Evolutionary conservation across 2,329 filamentous ascomycete species (phyloP).

Genomic region (Alternaria dauci): DNA sequence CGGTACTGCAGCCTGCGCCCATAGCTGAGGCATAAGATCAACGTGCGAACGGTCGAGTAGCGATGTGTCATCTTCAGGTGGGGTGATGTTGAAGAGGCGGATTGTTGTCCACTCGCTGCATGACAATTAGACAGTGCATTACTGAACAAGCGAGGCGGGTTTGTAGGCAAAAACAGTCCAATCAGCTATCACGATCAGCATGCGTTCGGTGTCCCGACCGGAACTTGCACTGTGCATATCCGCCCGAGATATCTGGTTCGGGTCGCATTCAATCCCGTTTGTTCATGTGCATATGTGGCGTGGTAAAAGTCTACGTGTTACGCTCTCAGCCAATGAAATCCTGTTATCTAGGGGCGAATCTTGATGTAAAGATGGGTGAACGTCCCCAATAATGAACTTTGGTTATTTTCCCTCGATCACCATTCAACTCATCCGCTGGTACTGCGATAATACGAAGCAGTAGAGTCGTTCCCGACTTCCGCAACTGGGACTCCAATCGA

Average conservation of each 20-base stretch:
- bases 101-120: background rate
- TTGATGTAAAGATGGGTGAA: background rate
- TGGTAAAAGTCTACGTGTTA: background rate
- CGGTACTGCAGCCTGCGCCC: background rate
- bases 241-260: background rate
- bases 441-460: background rate
- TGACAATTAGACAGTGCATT: background rate
- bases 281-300: background rate
- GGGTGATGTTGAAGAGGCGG: background rate
- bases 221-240: background rate
- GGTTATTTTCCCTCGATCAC: background rate
- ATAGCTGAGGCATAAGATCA: background rate
- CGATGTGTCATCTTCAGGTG: no score
- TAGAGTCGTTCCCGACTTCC: background rate
- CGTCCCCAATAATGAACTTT: background rate
- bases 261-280: background rate
- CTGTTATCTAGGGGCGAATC: no score
- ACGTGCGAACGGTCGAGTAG: background rate
- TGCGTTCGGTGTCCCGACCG: no score
- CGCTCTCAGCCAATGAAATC: background rate
- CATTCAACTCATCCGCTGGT: background rate
- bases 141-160: no score
- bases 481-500: background rate
- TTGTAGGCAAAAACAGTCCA: background rate
- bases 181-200: background rate